Percentiles rank a stretch among this genome's conserved stretches.
phyloP scores from a whole-genome alignment of 2,329 filamentous ascomycete genomes.

The Pseudocercospora macadamiae region DNA sequence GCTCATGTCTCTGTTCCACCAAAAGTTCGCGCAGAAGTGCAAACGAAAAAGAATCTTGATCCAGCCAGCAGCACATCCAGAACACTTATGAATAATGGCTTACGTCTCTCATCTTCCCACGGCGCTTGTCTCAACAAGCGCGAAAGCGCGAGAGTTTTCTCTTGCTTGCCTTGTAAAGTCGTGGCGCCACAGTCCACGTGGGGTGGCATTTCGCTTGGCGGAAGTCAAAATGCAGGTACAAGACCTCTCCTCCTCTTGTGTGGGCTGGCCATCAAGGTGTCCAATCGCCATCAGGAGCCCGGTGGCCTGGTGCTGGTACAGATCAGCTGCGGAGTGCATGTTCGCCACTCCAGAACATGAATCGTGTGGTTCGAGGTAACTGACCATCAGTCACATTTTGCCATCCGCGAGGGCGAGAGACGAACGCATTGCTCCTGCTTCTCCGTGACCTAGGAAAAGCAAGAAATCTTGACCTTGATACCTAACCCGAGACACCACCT shows the following conservation, averaged over 20 bases:
- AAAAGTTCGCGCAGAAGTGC: not conserved
- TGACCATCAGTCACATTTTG: no score
- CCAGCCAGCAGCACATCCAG: not conserved
- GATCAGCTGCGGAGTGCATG: not conserved
- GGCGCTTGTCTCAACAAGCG: not conserved
- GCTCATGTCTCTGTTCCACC: slow-evolving; percentile 7
- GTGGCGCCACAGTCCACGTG: not conserved
- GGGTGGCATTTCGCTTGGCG: not conserved
- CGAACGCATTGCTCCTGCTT: no score
- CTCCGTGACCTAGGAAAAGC: no score
- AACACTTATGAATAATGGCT: not conserved
- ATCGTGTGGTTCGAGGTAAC: not conserved
- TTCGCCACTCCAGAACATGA: no score
- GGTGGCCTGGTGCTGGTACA: not conserved
- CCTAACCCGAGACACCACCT: not conserved
- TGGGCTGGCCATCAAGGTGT: not conserved
- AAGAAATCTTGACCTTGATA: not conserved
- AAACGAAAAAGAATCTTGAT: not conserved
- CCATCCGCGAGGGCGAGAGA: no score
- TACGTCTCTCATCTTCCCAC: not conserved
- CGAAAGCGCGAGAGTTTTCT: not conserved
- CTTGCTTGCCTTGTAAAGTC: not conserved
- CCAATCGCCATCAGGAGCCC: not conserved
- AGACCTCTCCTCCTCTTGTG: not conserved
- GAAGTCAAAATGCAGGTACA: not conserved